Base-by-base conservation (phyloP, 2,329 filamentous ascomycete genomes). In the Fusarium cyanostomum region DNA sequence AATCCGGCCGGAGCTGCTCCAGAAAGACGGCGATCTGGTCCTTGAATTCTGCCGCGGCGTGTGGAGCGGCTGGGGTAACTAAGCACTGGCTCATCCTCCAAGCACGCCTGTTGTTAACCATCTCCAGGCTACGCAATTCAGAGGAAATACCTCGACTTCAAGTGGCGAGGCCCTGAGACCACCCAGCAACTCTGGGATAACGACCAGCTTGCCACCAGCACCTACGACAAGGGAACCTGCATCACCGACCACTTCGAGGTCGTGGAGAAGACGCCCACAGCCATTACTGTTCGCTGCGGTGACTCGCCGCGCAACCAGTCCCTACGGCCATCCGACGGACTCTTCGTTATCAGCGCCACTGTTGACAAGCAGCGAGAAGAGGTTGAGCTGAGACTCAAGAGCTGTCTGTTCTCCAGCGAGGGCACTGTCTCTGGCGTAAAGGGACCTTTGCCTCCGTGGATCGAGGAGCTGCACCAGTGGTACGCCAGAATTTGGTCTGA, bases 211-310 rank as follows among this genome's bases (percentile, higher is more conserved):
- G 73, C 80, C 7, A 67, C 75, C n/a, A 86, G 80, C 55, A 80
- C 66, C 9, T 92, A 91, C 71, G 82, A 87, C 16, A 79, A 82
- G 34, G 89, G 89, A 30, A 89, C 89, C 1, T 72, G 80, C 35
- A 84, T 92, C 55, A 89, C 86, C 4, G 88, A 92, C 71, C 89
- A 92, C 74, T 92, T 92, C 70, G 87, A 91, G 73, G 88, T 92
- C 0, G 78, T 92, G 1, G 84, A 87, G 50, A 89, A 89, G 75
- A 87, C 84, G 0, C 78, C 83, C 0, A 81, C 80, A 7, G 78
- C 81, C 10, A 88, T 91, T 57, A 81, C 86, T 1, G 81, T 91
- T 18, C 85, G 89, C 18, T 89, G 86, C 64, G 89, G 89, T 13
- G 89, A 88, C 61, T 85, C 85, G 2, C 89, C 89, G 0, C 79